A percentile compares a stretch with the other conserved stretches of the same genome.
These are phyloP conservation scores for Cynanchum wilfordii DNA, from an alignment of 257 asterid genomes.

Conservation along the genomic window DNA sequence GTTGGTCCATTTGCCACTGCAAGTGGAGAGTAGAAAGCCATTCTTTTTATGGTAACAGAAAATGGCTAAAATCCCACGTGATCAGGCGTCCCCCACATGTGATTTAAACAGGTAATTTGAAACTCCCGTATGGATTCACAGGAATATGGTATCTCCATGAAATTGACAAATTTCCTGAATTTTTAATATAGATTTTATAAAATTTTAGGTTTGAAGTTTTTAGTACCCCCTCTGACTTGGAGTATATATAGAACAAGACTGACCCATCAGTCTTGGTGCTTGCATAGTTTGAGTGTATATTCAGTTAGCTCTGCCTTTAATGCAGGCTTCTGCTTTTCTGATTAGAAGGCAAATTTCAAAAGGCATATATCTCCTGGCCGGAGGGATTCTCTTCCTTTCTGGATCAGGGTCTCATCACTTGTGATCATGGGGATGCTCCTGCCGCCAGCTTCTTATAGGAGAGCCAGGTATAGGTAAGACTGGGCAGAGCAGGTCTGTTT, in stretches of 20 bases:
- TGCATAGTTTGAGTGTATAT: too few species aligned
- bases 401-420: background rate
- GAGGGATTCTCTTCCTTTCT: slow-evolving; percentile 12
- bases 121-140: background rate
- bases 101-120: slow-evolving; percentile 13
- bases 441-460: slow-evolving; percentile 21
- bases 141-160: background rate
- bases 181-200: background rate
- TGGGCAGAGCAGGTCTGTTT: slow-evolving; percentile 23
- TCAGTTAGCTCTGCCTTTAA: too few species aligned
- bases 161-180: too few species aligned
- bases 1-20: slow-evolving; percentile 14
- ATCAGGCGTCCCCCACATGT: slow-evolving; percentile 24
- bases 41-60: slow-evolving; percentile 14
- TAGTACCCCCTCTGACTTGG: background rate
- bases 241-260: too few species aligned
- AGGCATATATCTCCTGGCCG: slow-evolving; percentile 14
- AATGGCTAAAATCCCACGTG: slow-evolving; percentile 11
- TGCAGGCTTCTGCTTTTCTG: too few species aligned
- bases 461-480: slow-evolving; percentile 24
- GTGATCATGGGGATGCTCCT: background rate
- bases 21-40: slow-evolving; percentile 10
- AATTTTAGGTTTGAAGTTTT: background rate
- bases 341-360: slow-evolving; percentile 5
- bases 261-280: too few species aligned